Percentiles rank a stretch among this genome's conserved stretches.
These are phyloP conservation scores for Thecamonas trahens DNA, from an alignment of 78 protist genomes.

Conservation along the genomic window DNA sequence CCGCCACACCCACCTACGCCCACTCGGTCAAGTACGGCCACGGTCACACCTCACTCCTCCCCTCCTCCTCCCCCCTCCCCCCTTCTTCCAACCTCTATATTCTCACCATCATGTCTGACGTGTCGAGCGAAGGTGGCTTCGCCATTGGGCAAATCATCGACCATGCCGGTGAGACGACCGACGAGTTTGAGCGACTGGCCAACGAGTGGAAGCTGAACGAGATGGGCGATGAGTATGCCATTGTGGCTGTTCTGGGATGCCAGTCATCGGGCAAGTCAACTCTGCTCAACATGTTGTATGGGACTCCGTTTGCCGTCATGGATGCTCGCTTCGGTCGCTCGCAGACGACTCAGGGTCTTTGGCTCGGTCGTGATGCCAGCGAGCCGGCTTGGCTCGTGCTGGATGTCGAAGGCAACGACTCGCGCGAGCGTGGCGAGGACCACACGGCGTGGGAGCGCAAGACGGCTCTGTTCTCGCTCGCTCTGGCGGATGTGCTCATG, in stretches of 20 bases:
- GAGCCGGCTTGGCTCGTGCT: constrained; percentile 52
- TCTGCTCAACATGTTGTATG: constrained; percentile 27
- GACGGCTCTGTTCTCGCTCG: constrained; percentile 79
- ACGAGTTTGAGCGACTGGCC: neutral
- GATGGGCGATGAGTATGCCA: constrained; percentile 1
- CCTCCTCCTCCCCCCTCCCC: too few relatives aligned
- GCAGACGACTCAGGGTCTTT: constrained; percentile 33
- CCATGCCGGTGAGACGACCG: too few relatives aligned
- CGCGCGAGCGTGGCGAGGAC: constrained; percentile 83
- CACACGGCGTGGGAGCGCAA: constrained; percentile 68
- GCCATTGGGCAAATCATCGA: too few relatives aligned
- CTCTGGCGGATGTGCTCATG: constrained; percentile 74
- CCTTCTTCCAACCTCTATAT: too few relatives aligned
- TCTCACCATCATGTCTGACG: too few relatives aligned
- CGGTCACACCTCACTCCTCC: too few relatives aligned
- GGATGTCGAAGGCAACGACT: constrained; percentile 92
- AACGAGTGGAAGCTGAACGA: neutral
- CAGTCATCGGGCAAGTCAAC: constrained; percentile 38
- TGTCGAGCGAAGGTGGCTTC: too few relatives aligned
- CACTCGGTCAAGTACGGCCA: too few relatives aligned
- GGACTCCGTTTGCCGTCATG: constrained; percentile 26
- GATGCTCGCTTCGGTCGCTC: neutral
- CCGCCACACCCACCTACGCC: too few relatives aligned
- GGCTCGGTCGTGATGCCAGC: neutral
- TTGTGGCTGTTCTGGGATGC: constrained; percentile 28